phyloP scores from a whole-genome alignment of 352 stramenopile species.

The Hyaloperonospora brassicae region DNA sequence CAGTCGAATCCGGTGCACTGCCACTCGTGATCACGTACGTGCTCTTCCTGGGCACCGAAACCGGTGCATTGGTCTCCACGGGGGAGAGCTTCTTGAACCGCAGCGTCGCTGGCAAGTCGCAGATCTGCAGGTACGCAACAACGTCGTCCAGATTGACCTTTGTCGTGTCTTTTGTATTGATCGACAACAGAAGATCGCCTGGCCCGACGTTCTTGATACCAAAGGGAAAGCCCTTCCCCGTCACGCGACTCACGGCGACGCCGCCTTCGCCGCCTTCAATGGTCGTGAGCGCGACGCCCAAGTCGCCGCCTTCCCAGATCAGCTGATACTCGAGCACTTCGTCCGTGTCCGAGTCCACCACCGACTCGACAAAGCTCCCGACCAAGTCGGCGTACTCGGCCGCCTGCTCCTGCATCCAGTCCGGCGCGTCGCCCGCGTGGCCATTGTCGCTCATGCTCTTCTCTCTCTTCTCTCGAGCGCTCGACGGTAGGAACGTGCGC shows the following conservation, averaged over 20 bases:
- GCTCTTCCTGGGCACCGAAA: constrained; percentile 43
- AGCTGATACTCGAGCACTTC: constrained; percentile 85
- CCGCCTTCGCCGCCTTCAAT: constrained; percentile 45
- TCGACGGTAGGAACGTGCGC: too few species aligned
- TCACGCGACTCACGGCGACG: constrained; percentile 75
- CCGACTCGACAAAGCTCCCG: constrained; percentile 78
- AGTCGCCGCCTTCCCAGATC: constrained; percentile 81
- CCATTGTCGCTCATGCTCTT: constrained; percentile 24
- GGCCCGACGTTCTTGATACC: constrained; percentile 84
- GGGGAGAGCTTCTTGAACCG: constrained; percentile 81
- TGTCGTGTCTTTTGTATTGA: constrained; percentile 78
- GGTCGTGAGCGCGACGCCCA: constrained; percentile 77
- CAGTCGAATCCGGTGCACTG: constrained; percentile 37
- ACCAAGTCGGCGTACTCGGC: constrained; percentile 80
- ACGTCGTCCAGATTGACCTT: constrained; percentile 75
- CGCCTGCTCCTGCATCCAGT: constrained; percentile 83
- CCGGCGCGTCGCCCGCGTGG: constrained; percentile 16
- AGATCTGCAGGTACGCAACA: constrained; percentile 75
- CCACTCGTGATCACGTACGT: constrained; percentile 63
- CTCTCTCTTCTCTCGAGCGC: too few species aligned
- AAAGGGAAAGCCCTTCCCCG: constrained; percentile 81
- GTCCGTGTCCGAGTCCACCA: constrained; percentile 74
- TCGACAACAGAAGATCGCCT: constrained; percentile 71
- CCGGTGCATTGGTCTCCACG: constrained; percentile 33
- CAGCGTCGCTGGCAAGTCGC: constrained; percentile 74